Conservation (phyloP, 495 filamentous ascomycete species). For the Hyaloscypha variabilis region DNA sequence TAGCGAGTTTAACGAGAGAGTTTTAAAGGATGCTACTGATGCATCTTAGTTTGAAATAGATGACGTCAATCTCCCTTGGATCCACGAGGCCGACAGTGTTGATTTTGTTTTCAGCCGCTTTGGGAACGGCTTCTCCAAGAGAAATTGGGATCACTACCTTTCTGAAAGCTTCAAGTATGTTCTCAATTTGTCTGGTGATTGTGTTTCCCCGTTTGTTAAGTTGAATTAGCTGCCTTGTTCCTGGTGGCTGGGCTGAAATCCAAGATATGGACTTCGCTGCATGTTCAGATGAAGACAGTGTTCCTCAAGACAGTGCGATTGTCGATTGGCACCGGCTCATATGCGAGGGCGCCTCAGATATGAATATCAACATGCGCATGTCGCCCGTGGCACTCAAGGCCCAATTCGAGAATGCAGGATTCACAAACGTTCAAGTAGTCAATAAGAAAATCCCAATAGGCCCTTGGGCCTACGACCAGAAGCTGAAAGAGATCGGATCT, state of each 20-base stretch:
- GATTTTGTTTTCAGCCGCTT: constrained; percentile 56
- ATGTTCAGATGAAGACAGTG: background rate
- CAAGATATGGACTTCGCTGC: constrained; percentile 46
- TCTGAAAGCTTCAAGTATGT: constrained; percentile 54
- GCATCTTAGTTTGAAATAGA: constrained; percentile 59
- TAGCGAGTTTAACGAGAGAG: no score
- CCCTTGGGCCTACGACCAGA: background rate
- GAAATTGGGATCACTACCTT: constrained; percentile 44
- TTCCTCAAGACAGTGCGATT: constrained; percentile 6
- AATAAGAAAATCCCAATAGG: background rate
- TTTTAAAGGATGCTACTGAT: constrained; percentile 36
- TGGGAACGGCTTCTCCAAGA: background rate
- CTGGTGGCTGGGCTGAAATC: constrained; percentile 67
- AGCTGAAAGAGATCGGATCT: background rate
- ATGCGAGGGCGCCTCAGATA: background rate
- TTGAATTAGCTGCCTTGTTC: constrained; percentile 39
- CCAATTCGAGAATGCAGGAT: background rate
- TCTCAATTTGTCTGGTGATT: no score
- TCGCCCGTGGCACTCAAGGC: background rate
- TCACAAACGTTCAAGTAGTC: background rate
- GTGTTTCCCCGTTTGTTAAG: no score
- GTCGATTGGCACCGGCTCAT: background rate
- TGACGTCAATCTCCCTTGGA: constrained; percentile 49
- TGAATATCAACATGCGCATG: background rate
- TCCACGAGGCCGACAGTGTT: constrained; percentile 42